Evolutionary conservation across 2,329 filamentous ascomycete genomes (phyloP), one percentile per base, ranked within the genome.

Genomic region (Tolypocladium tundrense): DNA sequence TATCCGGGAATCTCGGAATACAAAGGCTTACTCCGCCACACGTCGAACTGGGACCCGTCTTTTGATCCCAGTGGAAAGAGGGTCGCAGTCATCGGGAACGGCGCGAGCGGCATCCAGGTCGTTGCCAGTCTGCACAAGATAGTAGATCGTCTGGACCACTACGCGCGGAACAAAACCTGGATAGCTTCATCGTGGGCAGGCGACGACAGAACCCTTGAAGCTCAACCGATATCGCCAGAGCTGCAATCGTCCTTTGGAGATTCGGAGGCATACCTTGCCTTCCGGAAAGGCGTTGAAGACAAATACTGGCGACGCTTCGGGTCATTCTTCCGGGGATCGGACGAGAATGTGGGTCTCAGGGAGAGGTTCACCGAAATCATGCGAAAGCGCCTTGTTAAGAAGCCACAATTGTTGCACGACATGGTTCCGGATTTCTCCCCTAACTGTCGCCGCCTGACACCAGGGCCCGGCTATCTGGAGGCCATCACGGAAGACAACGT

Each of bases 391-490:
- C 69, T 87, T 0, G 70, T 69, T 1, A 75, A 77, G 56, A 81
- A 85, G 60, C 80, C 83, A 0, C 78, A 83, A 31, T 70, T 88
- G 4, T 68, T 81, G 0, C 72, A 83, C 3, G 72, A 77, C 24
- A 74, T 88, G 2, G 72, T 85, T 5, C 86, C 86, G 0, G 79
- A 84, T 60, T 88, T 86, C 62, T 81, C 84, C 0, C 83, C 82
- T 13, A 79, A 84, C 62, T 89, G 86, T 61, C 78, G 85, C 11
- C 78, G 86, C 2, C 71, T 87, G 0, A 89, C 86, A 0, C 84
- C 86, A 0, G 84, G 85, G 0, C 84, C 85, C 0, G 85, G 85
- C 0, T 88, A 88, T 63, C 77, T 89, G 6, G 86, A 88, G 66
- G 83, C 85, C 0, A 73, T 88, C 33, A 75, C 78, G 0, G 76